phyloP scores from a whole-genome alignment of 106 monocot species.

The Dactylorhiza incarnata region DNA sequence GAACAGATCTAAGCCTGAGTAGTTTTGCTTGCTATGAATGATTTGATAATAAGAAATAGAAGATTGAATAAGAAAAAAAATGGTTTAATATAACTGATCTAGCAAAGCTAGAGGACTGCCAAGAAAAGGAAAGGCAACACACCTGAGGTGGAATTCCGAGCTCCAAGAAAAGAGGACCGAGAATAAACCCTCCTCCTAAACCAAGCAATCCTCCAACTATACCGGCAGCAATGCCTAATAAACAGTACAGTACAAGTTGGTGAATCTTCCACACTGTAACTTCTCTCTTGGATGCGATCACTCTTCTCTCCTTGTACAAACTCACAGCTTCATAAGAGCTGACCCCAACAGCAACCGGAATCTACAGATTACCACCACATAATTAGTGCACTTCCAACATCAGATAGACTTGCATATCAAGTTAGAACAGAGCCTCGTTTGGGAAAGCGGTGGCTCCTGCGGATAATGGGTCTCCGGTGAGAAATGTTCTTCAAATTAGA shows the following conservation, averaged over 20 bases:
- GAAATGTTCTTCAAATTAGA: no score
- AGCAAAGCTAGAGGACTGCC: no score
- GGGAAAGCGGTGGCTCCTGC: no score
- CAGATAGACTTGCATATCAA: background rate
- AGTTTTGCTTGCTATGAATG: no score
- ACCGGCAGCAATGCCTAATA: slow-evolving; percentile 40
- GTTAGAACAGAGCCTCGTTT: no score
- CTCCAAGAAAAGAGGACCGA: slow-evolving; percentile 68
- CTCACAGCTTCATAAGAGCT: slow-evolving; percentile 56
- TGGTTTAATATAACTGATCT: no score
- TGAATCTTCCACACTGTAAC: slow-evolving; percentile 31
- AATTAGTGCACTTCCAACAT: background rate
- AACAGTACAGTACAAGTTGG: slow-evolving; percentile 43
- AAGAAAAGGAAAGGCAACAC: background rate
- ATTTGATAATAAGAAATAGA: no score
- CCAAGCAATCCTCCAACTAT: slow-evolving; percentile 68
- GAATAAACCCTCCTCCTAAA: slow-evolving; percentile 63
- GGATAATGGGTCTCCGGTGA: no score
- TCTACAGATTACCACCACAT: slow-evolving; percentile 23
- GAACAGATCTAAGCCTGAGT: no score
- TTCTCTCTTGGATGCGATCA: slow-evolving; percentile 65
- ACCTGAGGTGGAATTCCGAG: slow-evolving; percentile 68
- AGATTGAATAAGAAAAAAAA: no score
- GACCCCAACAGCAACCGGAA: slow-evolving; percentile 72
- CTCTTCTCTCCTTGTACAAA: slow-evolving; percentile 54